phyloP scores from a whole-genome alignment of 2,329 filamentous ascomycete genomes.

The Coniochaeta hoffmannii region DNA sequence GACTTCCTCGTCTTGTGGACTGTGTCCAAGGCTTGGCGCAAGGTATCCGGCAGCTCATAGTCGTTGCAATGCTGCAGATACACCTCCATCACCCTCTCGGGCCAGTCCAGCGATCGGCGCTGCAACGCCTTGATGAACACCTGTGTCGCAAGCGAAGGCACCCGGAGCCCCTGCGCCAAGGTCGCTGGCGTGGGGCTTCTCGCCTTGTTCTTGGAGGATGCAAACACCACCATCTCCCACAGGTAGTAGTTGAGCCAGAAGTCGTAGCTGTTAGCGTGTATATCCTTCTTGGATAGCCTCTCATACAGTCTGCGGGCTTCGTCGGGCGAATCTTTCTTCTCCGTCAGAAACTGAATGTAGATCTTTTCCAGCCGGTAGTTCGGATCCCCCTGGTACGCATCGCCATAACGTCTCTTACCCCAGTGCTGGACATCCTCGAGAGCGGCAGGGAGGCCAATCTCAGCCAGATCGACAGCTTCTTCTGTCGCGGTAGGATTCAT shows the following conservation, averaged over 20 bases:
- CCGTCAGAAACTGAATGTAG: conserved; percentile 83
- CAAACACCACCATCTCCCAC: conserved; percentile 73
- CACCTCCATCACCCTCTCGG: conserved; percentile 66
- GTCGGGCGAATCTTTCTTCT: conserved; percentile 70
- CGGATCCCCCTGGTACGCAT: conserved; percentile 76
- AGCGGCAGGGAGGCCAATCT: conserved; percentile 79
- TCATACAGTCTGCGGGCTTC: conserved; percentile 75
- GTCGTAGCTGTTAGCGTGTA: conserved; percentile 71
- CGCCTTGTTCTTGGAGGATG: conserved; percentile 38
- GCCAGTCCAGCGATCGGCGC: conserved; percentile 61
- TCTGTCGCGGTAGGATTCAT: conserved; percentile 67
- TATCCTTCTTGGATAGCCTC: conserved; percentile 54
- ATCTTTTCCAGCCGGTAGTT: conserved; percentile 85
- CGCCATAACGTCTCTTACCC: conserved; percentile 65
- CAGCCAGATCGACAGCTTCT: conserved; percentile 81
- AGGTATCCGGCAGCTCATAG: conserved; percentile 70
- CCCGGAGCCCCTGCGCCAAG: conserved; percentile 41
- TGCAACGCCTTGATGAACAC: conserved; percentile 66
- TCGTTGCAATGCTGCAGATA: conserved; percentile 80
- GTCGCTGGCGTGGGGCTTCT: conserved; percentile 45
- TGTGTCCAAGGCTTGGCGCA: conserved; percentile 67
- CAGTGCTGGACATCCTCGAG: conserved; percentile 80
- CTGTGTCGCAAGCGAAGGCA: conserved; percentile 66
- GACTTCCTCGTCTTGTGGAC: conserved; percentile 61
- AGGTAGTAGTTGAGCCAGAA: conserved; percentile 92